Base-by-base conservation (phyloP, 371 early-diverging fungal species). In the Mortierella sp. region DNA sequence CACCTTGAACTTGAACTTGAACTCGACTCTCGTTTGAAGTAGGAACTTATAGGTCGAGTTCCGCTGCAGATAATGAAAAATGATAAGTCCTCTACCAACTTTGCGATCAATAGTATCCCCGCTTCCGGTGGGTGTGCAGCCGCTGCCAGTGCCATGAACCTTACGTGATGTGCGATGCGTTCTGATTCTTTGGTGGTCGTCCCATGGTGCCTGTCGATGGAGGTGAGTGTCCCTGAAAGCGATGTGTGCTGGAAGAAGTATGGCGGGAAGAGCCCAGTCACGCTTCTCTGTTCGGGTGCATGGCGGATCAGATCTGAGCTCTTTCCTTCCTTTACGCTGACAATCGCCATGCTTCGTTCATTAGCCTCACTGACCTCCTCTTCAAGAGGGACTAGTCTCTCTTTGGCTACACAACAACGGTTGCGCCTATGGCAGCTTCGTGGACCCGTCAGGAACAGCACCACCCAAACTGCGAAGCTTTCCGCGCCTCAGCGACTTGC, bases 1-100 rank as follows among this genome's bases (percentile, higher is more conserved):
- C 34, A 10, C 48, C 18, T 39, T 26, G n/a, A 49, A 41, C 21
- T 54, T 28, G 42, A 23, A 16, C 26, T 41, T 9, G 55, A 21
- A 14, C 18, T 31, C 21, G 43, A 7, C 14, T 59, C 24, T 18
- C 49, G 49, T 30, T 28, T 27, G 43, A 67, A 67, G 50, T 62
- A 68, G 16, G 69, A 68, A 13, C 53, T 50, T 16, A 68, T 68
- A 21, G 62, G 45, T 21, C 66, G 66, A n/a, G 59, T 58, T 16
- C 57, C 53, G 39, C 66, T 65, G 41, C 14, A 49, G 23, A 30
- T 10, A 19, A 31, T 16, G 28, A 30, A 14, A 16, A 47, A 3
- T 7, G 21, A 23, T 5, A 45, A 19, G 12, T 39, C 39, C 10
- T 45, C 45, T n/a, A 7, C 12, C 8, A 45, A 45, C 45, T 12